Conservation (phyloP, 768 basidiomycete genomes). For the Suillus luteus region DNA sequence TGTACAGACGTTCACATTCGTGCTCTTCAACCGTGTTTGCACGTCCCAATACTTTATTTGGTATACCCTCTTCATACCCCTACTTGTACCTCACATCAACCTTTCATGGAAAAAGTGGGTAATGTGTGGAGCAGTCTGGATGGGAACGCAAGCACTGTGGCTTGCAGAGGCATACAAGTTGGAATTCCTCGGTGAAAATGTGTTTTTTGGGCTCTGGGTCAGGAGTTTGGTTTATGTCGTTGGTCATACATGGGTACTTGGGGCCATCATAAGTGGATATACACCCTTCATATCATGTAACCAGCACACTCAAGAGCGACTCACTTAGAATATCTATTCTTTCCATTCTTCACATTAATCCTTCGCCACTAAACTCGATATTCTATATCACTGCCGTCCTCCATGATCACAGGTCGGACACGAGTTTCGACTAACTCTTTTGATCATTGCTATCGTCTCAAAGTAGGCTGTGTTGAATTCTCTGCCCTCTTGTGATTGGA, state of each 20-base stretch:
- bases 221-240: slow-evolving; percentile 73
- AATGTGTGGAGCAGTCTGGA: slow-evolving; percentile 61
- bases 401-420: slow-evolving; percentile 94
- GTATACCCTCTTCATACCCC: slow-evolving; percentile 89
- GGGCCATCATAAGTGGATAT: slow-evolving; percentile 58
- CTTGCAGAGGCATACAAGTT: slow-evolving; percentile 87
- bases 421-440: slow-evolving; percentile 94
- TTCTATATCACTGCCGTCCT: slow-evolving; percentile 98
- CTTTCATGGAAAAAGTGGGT: slow-evolving; percentile 48
- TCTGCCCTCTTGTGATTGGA: slow-evolving; percentile 77
- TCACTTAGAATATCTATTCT: slow-evolving; percentile 46
- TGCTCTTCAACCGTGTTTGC: slow-evolving; percentile 98
- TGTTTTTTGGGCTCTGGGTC: slow-evolving; percentile 77
- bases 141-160: slow-evolving; percentile 83
- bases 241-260: slow-evolving; percentile 82
- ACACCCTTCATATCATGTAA: background rate
- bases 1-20: slow-evolving; percentile 86
- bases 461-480: slow-evolving; percentile 94
- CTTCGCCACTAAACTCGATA: slow-evolving; percentile 87
- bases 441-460: slow-evolving; percentile 98
- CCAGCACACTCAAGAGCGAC: slow-evolving; percentile 30
- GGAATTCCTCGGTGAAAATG: slow-evolving; percentile 81
- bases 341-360: slow-evolving; percentile 58
- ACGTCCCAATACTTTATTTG: slow-evolving; percentile 98
- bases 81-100: slow-evolving; percentile 68